Percentiles rank a stretch among this genome's conserved stretches.
These are phyloP conservation scores for Phytophthora ohioensis DNA, from an alignment of 352 stramenopile genomes.

Conservation along the genomic window DNA sequence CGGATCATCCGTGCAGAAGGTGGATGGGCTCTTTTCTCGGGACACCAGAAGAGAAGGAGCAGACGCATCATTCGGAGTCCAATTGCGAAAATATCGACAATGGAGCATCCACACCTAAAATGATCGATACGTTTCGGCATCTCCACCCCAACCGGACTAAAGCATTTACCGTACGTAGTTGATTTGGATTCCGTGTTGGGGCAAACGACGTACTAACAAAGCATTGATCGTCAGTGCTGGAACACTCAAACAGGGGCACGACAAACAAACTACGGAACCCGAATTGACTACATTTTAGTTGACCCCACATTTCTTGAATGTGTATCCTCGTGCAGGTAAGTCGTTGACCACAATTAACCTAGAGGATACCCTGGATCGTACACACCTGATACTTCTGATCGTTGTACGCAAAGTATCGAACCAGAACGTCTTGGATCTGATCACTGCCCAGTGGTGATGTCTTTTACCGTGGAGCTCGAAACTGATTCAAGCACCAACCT, in stretches of 20 bases:
- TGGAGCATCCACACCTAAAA: no score
- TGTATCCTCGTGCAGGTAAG: conserved; percentile 67
- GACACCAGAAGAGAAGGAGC: conserved; percentile 15
- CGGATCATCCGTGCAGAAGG: conserved; percentile 68
- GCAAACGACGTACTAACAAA: neutral
- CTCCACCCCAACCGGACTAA: conserved; percentile 76
- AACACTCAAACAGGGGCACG: conserved; percentile 84
- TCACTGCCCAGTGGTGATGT: conserved; percentile 79
- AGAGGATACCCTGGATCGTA: neutral
- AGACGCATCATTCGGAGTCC: neutral
- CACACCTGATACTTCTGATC: neutral
- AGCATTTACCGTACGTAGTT: conserved; percentile 77
- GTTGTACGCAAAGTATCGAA: conserved; percentile 49
- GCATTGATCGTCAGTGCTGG: conserved; percentile 70
- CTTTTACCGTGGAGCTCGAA: conserved; percentile 48
- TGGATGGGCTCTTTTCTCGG: conserved; percentile 72
- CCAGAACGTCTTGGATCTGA: conserved; percentile 73
- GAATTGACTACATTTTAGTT: conserved; percentile 92
- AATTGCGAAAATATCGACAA: neutral
- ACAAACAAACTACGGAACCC: conserved; percentile 92
- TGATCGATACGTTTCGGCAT: no score
- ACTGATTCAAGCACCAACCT: conserved; percentile 20
- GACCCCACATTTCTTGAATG: conserved; percentile 60
- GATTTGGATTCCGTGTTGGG: neutral
- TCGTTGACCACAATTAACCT: neutral